A percentile compares a stretch with the other conserved stretches of the same genome.
Evolutionary conservation across 257 asterid species (phyloP).

Genomic region (Capsicum rhomboideum): DNA sequence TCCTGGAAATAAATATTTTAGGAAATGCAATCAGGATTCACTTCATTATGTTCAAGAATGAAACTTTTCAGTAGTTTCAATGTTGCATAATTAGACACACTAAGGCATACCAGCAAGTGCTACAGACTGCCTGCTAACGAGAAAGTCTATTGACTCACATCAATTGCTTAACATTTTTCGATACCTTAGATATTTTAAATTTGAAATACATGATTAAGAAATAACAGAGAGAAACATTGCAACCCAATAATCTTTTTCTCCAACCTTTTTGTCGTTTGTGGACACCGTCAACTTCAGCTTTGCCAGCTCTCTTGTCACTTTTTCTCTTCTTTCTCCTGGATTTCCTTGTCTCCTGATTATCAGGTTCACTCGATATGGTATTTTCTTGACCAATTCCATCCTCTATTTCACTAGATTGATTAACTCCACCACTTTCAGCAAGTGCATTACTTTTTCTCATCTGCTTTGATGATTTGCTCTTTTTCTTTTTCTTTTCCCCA

Average conservation of each 20-base stretch:
- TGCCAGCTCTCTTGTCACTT: constrained; percentile 11
- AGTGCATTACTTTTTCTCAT: constrained; percentile 15
- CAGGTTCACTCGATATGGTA: constrained; percentile 10
- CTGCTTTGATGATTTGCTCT: constrained; percentile 22
- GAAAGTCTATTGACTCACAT: background rate
- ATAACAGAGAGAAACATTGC: background rate
- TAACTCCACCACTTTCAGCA: background rate
- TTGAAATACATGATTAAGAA: background rate
- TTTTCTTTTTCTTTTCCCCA: constrained; percentile 21
- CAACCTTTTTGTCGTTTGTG: constrained; percentile 26
- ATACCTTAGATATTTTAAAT: background rate
- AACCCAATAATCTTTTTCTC: background rate
- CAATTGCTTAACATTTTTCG: background rate
- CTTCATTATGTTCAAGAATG: background rate
- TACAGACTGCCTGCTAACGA: background rate
- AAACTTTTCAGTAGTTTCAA: background rate
- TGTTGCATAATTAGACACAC: background rate
- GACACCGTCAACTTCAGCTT: constrained; percentile 7
- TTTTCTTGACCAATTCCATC: constrained; percentile 11
- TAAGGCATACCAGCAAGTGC: background rate
- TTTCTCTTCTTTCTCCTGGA: constrained; percentile 34
- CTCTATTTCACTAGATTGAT: constrained; percentile 11
- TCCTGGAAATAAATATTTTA: background rate
- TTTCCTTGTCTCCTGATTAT: constrained; percentile 18
- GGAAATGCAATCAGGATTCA: background rate